Conservation (phyloP, 257 asterid genomes). For the Penstemon eatonii region DNA sequence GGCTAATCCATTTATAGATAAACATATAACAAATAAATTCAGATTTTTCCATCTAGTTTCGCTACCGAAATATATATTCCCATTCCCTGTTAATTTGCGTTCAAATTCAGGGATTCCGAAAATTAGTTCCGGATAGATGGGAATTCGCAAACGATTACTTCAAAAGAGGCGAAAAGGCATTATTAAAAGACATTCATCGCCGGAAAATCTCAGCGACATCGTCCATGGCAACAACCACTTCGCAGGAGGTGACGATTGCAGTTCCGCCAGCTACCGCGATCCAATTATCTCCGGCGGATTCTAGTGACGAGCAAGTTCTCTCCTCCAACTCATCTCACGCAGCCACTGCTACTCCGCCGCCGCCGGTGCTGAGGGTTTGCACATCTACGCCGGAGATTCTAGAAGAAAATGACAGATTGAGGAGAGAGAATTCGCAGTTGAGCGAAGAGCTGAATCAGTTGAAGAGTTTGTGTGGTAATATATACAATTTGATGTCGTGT, state of each 20-base stretch:
- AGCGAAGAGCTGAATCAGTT: conserved; percentile 49
- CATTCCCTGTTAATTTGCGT: not conserved
- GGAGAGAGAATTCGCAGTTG: conserved; percentile 65
- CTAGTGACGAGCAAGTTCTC: conserved; percentile 76
- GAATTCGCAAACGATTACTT: conserved; percentile 80
- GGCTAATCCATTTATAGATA: too few relatives aligned
- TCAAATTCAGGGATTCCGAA: conserved; percentile 74
- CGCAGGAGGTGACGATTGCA: conserved; percentile 26
- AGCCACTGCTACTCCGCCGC: conserved; percentile 25
- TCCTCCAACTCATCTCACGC: conserved; percentile 79
- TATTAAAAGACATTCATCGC: conserved; percentile 72
- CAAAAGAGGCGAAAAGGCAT: conserved; percentile 55
- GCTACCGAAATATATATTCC: too few relatives aligned
- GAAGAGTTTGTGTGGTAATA: conserved; percentile 52
- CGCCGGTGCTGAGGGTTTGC: conserved; percentile 35
- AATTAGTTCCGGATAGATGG: conserved; percentile 91
- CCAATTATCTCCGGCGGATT: conserved; percentile 58
- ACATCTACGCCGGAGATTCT: conserved; percentile 46
- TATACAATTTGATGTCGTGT: conserved; percentile 58
- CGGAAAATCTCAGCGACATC: conserved; percentile 54
- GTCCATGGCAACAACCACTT: conserved; percentile 24
- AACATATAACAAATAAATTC: too few relatives aligned
- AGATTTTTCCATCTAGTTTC: too few relatives aligned
- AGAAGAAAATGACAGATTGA: conserved; percentile 69
- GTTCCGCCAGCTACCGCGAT: conserved; percentile 26